Evolutionary conservation across 441 rosid species (phyloP).

Genomic region (Adansonia gregorii): DNA sequence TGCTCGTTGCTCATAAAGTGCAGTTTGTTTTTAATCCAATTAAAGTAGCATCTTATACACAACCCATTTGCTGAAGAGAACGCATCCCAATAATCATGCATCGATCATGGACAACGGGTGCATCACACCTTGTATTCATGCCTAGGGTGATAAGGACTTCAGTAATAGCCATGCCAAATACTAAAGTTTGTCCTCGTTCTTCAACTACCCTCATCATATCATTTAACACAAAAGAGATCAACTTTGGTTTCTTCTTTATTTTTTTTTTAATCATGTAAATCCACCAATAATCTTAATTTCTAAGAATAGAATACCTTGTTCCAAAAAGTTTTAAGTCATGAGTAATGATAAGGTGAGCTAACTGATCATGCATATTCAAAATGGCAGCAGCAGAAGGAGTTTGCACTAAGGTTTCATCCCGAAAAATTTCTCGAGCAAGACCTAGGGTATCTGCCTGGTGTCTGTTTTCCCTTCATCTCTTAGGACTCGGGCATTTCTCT

Average conservation of each 20-base stretch:
- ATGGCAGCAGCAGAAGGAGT: neutral
- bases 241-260: neutral
- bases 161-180: neutral
- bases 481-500: neutral
- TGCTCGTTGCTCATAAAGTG: neutral
- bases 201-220: neutral
- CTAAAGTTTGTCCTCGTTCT: too few relatives aligned
- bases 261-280: neutral
- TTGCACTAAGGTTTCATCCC: neutral
- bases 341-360: neutral
- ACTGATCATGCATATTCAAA: neutral
- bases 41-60: neutral
- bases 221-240: neutral
- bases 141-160: neutral
- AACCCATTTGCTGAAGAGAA: neutral
- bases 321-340: neutral
- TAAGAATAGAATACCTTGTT: neutral
- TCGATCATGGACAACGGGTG: neutral
- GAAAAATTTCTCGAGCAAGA: neutral
- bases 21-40: neutral
- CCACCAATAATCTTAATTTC: neutral
- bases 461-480: neutral
- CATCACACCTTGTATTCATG: neutral
- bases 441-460: neutral
- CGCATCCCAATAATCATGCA: neutral